A percentile compares a stretch with the other conserved stretches of the same genome.
Conservation (phyloP, 805 yeast genomes). For the Blastobotrys parvus region DNA sequence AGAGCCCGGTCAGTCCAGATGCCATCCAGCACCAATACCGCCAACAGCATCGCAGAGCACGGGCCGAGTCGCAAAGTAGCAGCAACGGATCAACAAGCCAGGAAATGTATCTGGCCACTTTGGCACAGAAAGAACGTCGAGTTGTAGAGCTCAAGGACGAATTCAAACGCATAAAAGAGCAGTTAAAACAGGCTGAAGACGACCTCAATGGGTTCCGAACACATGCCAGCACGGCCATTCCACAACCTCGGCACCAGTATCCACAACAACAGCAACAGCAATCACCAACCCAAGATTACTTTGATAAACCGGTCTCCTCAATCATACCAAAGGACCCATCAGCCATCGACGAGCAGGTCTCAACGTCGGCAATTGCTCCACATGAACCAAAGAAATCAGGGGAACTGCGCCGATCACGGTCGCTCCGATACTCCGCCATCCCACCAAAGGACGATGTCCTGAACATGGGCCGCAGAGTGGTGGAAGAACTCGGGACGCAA, state of each 20-base stretch:
- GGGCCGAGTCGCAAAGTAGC: background rate
- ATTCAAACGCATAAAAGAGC: constrained; percentile 20
- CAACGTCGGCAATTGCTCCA: background rate
- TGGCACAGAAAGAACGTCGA: constrained; percentile 32
- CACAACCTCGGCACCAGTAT: background rate
- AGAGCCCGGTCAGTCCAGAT: too few species aligned
- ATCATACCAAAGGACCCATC: background rate
- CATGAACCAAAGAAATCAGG: background rate
- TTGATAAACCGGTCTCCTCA: background rate
- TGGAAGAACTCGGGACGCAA: constrained; percentile 28
- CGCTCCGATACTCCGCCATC: too few species aligned
- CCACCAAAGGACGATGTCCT: constrained; percentile 22
- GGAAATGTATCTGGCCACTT: constrained; percentile 24
- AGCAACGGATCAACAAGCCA: constrained; percentile 3
- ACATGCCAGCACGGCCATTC: constrained; percentile 14
- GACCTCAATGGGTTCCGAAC: constrained; percentile 25
- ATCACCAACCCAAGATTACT: background rate
- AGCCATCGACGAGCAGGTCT: background rate
- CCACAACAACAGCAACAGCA: background rate
- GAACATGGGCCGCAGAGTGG: constrained; percentile 26
- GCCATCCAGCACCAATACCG: too few species aligned
- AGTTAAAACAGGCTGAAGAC: constrained; percentile 29
- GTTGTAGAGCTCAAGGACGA: constrained; percentile 30
- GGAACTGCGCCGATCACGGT: background rate
- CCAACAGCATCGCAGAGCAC: too few species aligned